phyloP scores from a whole-genome alignment of 352 stramenopile genomes.

The Phytophthora gonapodyides region DNA sequence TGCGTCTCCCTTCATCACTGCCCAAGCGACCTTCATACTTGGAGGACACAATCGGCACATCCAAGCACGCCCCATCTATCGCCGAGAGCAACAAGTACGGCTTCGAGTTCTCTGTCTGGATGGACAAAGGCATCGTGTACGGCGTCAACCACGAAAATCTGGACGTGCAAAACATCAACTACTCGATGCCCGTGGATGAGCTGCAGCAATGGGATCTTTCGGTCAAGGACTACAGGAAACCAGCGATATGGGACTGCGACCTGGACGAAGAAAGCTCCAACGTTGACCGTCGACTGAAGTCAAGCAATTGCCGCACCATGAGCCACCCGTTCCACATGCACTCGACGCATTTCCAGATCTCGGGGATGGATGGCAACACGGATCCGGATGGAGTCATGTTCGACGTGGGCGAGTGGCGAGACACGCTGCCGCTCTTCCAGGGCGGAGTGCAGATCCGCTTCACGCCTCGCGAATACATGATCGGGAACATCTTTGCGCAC shows the following conservation, averaged over 20 bases:
- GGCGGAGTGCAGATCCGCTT: conserved; percentile 70
- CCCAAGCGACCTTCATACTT: conserved; percentile 68
- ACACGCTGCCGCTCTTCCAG: conserved; percentile 77
- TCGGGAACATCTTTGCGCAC: conserved; percentile 68
- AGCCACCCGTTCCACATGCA: conserved; percentile 85
- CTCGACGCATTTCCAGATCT: conserved; percentile 74
- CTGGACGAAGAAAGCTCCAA: conserved; percentile 33
- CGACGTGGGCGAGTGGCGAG: conserved; percentile 68
- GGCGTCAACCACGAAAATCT: conserved; percentile 71
- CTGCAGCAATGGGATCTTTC: conserved; percentile 72
- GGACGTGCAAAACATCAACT: conserved; percentile 49
- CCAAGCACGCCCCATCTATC: conserved; percentile 28
- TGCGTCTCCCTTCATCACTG: conserved; percentile 41
- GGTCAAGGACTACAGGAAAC: conserved; percentile 54
- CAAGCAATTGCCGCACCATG: conserved; percentile 64
- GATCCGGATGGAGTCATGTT: conserved; percentile 68
- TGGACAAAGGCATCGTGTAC: conserved; percentile 53
- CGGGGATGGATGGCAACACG: conserved; percentile 40
- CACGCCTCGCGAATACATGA: conserved; percentile 63
- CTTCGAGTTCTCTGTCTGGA: conserved; percentile 81
- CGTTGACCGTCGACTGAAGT: conserved; percentile 18
- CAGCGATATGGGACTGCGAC: conserved; percentile 40
- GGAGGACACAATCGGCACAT: conserved; percentile 34
- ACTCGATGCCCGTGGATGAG: conserved; percentile 74
- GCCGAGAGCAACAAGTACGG: conserved; percentile 52